These are phyloP conservation scores for Fusarium caatingaense DNA, from an alignment of 2,329 filamentous ascomycete genomes.

Conservation along the genomic window DNA sequence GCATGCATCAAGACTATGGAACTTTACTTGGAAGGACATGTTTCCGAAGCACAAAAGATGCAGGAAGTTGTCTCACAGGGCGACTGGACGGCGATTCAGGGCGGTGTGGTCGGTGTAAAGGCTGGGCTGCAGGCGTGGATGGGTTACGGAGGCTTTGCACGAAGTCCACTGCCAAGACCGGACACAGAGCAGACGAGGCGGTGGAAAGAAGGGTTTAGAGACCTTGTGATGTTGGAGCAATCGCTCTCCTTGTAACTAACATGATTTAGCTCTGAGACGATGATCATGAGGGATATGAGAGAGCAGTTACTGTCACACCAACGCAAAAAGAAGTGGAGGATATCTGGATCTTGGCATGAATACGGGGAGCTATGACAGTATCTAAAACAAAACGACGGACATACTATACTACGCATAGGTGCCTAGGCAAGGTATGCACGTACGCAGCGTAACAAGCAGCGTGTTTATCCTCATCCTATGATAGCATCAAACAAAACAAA, in stretches of 20 bases:
- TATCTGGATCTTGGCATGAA: neutral
- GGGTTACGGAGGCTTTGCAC: slow-evolving; percentile 71
- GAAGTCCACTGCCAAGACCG: slow-evolving; percentile 54
- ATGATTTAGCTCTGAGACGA: neutral
- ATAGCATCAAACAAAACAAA: slow-evolving; percentile 9
- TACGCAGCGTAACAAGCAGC: neutral
- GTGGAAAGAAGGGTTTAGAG: slow-evolving; percentile 68
- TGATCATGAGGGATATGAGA: slow-evolving; percentile 9
- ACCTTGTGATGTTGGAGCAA: slow-evolving; percentile 64
- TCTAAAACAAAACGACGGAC: neutral
- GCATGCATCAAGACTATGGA: slow-evolving; percentile 71
- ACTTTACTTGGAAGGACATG: slow-evolving; percentile 67
- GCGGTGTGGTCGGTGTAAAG: slow-evolving; percentile 79
- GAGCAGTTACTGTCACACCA: slow-evolving; percentile 25
- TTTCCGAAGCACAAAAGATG: slow-evolving; percentile 69
- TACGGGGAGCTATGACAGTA: slow-evolving; percentile 11
- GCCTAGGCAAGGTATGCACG: neutral
- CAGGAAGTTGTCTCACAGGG: slow-evolving; percentile 75
- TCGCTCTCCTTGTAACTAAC: slow-evolving; percentile 55
- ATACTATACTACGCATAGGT: neutral
- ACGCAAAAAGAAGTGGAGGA: slow-evolving; percentile 7
- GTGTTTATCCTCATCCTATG: neutral
- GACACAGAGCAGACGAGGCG: slow-evolving; percentile 59
- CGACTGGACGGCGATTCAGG: slow-evolving; percentile 79
- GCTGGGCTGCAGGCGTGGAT: slow-evolving; percentile 72